phyloP scores from a whole-genome alignment of 1,284 basidiomycete genomes.

The Sanghuangporus sanghuang region DNA sequence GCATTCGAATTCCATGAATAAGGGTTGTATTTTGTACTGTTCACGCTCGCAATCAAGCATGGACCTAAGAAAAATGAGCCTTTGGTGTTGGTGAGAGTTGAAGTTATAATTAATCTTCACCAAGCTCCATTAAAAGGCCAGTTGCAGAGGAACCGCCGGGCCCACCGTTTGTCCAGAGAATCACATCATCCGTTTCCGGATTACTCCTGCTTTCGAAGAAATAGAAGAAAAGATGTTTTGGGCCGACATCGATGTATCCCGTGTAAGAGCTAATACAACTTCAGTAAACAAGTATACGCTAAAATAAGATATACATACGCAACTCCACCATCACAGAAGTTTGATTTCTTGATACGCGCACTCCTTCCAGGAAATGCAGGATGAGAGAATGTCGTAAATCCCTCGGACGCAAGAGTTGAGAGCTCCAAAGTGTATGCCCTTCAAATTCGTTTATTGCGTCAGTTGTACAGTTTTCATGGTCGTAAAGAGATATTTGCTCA shows the following conservation, averaged over 20 bases:
- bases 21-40: slow-evolving; percentile 45
- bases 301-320: background rate
- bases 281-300: background rate
- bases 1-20: slow-evolving; percentile 68
- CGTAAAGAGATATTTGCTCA: background rate
- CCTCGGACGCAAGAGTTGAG: background rate
- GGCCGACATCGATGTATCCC: slow-evolving; percentile 65
- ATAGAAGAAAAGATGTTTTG: slow-evolving; percentile 79
- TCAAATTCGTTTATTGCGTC: background rate
- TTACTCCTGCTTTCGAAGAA: slow-evolving; percentile 54
- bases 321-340: slow-evolving; percentile 14
- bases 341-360: slow-evolving; percentile 16
- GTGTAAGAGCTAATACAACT: slow-evolving; percentile 32
- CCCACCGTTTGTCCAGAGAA: slow-evolving; percentile 37
- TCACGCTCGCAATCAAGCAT: slow-evolving; percentile 40
- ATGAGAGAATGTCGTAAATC: slow-evolving; percentile 12
- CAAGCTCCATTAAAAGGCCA: slow-evolving; percentile 66
- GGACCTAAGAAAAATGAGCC: slow-evolving; percentile 33
- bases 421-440: background rate
- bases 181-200: slow-evolving; percentile 32
- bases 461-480: too few species aligned
- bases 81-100: background rate
- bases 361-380: slow-evolving; percentile 13
- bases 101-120: slow-evolving; percentile 20
- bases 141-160: slow-evolving; percentile 52